Evolutionary conservation across 2,329 filamentous ascomycete genomes (phyloP).

Genomic region (Fusarium sp.): DNA sequence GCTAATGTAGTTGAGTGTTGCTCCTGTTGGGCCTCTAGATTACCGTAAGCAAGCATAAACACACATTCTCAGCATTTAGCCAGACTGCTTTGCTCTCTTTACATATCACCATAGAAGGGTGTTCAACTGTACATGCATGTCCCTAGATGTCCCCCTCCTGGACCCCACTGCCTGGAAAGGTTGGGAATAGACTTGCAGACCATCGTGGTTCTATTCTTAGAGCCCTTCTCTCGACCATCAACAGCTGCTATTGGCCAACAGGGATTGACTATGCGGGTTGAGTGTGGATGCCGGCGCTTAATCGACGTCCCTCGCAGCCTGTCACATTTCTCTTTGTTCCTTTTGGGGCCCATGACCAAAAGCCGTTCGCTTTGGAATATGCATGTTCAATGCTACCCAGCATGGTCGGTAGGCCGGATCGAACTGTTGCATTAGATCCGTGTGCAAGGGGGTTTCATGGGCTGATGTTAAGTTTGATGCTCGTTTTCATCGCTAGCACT

Average conservation of each 20-base stretch:
- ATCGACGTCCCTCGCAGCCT: constrained; percentile 40
- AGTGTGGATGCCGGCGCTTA: constrained; percentile 47
- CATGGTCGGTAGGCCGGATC: constrained; percentile 29
- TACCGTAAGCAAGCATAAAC: background rate
- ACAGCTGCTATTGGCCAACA: constrained; percentile 32
- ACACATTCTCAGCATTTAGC: background rate
- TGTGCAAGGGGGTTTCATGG: constrained; percentile 33
- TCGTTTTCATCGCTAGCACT: constrained; percentile 2
- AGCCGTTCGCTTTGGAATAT: constrained; percentile 21
- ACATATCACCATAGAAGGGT: background rate
- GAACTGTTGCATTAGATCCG: constrained; percentile 36
- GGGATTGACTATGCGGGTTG: constrained; percentile 41
- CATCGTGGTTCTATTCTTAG: constrained; percentile 46
- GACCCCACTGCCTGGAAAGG: constrained; percentile 37
- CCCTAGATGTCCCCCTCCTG: constrained; percentile 1
- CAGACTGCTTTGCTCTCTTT: background rate
- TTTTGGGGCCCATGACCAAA: constrained; percentile 30
- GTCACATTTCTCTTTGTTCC: constrained; percentile 29
- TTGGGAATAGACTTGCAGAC: constrained; percentile 35
- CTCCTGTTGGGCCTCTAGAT: background rate
- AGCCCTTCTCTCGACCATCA: constrained; percentile 15
- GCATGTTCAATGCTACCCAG: background rate
- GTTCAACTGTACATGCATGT: constrained; percentile 1
- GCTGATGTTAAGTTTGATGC: constrained; percentile 31
- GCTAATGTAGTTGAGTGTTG: constrained; percentile 3